phyloP scores from a whole-genome alignment of 2,329 filamentous ascomycete genomes.

The Fusarium sterilihyphosum region DNA sequence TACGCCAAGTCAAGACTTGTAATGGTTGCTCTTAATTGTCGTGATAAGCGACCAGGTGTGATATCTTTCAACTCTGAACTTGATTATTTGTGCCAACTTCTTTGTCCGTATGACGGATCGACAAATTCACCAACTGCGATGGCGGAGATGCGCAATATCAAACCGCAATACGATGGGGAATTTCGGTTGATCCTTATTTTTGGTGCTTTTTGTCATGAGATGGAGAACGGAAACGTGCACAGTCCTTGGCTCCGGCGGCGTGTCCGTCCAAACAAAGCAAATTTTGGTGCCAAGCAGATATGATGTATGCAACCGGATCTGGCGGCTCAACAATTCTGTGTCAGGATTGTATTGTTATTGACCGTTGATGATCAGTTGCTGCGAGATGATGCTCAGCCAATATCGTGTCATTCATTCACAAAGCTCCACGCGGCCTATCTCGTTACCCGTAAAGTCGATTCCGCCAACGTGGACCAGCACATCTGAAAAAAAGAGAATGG shows the following conservation, averaged over 20 bases:
- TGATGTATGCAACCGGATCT: constrained; percentile 40
- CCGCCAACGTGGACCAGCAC: constrained; percentile 8
- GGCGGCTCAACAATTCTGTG: constrained; percentile 33
- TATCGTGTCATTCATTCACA: background rate
- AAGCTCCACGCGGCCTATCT: constrained; percentile 21
- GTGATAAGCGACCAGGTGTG: constrained; percentile 11
- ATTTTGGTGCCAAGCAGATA: constrained; percentile 35
- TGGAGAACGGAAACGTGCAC: constrained; percentile 17
- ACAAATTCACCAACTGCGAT: background rate
- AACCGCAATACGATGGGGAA: constrained; percentile 20
- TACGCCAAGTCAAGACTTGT: background rate
- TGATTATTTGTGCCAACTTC: background rate
- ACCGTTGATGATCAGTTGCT: constrained; percentile 1
- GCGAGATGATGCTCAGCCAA: background rate
- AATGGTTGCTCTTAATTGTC: background rate
- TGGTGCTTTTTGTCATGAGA: background rate
- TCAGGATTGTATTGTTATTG: background rate
- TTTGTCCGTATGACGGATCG: constrained; percentile 10
- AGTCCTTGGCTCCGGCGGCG: constrained; percentile 33
- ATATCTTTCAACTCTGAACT: background rate
- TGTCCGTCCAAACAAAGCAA: constrained; percentile 37
- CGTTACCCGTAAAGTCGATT: background rate
- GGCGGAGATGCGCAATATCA: background rate
- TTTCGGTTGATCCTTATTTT: constrained; percentile 36
- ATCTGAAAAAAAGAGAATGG: constrained; percentile 14